Evolutionary conservation across 2,329 filamentous ascomycete genomes (phyloP), one percentile per base, ranked within the genome.

Genomic region (Myriosclerotinia curreyana): DNA sequence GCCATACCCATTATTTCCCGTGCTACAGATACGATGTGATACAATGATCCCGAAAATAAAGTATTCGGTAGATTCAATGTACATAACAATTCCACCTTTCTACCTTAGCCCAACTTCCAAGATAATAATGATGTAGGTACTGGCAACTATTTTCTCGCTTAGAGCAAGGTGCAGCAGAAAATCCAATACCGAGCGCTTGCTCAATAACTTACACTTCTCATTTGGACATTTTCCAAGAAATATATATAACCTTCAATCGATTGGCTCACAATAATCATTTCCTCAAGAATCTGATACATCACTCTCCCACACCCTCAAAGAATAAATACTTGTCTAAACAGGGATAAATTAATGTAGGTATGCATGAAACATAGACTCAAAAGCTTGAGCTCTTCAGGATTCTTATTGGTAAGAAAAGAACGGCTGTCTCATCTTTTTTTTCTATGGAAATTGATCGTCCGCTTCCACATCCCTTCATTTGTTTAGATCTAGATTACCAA

Each of bases 1-100:
- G n/a, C 28, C 55, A 36, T 34, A 58, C 28, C 28, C 31, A 51
- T 51, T 22, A 17, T 56, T 36, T 54, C 25, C 17, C 59, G n/a
- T 51, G 17, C 46, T 38, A 22, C 34, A 49, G 20, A 34, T 55
- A 46, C 59, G 49, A 62, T 25, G 36, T 6, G 25, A 62, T 62
- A 49, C 59, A 44, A 49, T 62, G 59, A 46, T 62, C 59, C 59
- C 49, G 49, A 62, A 54, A 62, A 54, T 44, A 62, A 22, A 44
- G 38, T 36, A 12, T 22, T 49, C 55, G 59, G 49, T 61, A 61
- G 48, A 61, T 52, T 17, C 20, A 54, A 25, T 48, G 17, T 44
- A 28, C 48, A 40, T 53, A 54, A 17, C 52, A 44, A 44, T 42
- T 52, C 46, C 49, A 62, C 31, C n/a, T 22, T 44, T 14, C 7